phyloP scores from a whole-genome alignment of 1,139 yeast genomes.

The Nakaseomyces kungkrabaensis region DNA sequence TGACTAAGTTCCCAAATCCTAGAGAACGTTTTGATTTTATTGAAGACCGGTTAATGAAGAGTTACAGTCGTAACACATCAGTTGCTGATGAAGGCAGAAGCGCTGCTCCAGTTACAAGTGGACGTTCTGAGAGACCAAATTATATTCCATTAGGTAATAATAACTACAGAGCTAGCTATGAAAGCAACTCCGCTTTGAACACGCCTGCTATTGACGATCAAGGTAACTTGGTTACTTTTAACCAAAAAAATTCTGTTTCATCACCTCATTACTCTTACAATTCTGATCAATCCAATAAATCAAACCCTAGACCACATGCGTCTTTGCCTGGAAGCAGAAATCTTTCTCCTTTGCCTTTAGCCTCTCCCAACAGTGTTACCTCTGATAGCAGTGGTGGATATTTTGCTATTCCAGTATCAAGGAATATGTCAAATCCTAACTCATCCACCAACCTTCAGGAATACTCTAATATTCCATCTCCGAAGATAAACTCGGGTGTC shows the following conservation, averaged over 20 bases:
- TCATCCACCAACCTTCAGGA: slow-evolving; percentile 3
- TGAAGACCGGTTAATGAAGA: slow-evolving; percentile 23
- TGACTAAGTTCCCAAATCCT: slow-evolving; percentile 31
- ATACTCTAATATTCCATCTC: background rate
- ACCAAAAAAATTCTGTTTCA: slow-evolving; percentile 2
- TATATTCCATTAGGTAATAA: slow-evolving; percentile 17
- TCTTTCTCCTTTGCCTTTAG: slow-evolving; percentile 8
- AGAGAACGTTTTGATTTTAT: slow-evolving; percentile 30
- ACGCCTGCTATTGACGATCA: slow-evolving; percentile 32
- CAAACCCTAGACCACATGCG: background rate
- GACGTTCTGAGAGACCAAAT: slow-evolving; percentile 17
- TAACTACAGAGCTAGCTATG: background rate
- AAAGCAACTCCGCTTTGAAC: slow-evolving; percentile 17
- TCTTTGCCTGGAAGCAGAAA: background rate
- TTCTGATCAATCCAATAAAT: slow-evolving; percentile 4
- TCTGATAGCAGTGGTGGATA: slow-evolving; percentile 27
- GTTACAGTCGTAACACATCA: background rate
- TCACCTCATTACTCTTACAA: slow-evolving; percentile 6
- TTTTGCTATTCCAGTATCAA: slow-evolving; percentile 24
- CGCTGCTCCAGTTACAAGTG: slow-evolving; percentile 2
- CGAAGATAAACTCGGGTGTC: background rate
- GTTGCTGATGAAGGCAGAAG: slow-evolving; percentile 3
- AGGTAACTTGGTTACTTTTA: slow-evolving; percentile 24
- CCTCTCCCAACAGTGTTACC: slow-evolving; percentile 21
- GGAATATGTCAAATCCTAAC: slow-evolving; percentile 1